Evolutionary conservation across 257 asterid genomes (phyloP).

Genomic region (Solanum gracilifrons): DNA sequence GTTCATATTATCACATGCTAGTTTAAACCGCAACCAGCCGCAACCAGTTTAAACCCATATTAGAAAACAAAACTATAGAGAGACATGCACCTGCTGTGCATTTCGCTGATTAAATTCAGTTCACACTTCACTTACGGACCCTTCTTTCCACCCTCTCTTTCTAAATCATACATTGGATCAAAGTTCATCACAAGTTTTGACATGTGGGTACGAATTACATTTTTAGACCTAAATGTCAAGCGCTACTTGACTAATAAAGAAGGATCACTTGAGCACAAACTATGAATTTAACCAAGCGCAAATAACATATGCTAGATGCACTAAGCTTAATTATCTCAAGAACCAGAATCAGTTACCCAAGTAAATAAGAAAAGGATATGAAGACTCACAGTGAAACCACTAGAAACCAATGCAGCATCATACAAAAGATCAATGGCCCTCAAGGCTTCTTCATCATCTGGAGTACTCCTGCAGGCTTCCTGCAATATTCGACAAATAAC

Average conservation of each 20-base stretch:
- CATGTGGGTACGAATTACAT: not conserved
- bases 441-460: slow-evolving; percentile 87
- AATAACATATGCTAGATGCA: not conserved
- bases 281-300: not conserved
- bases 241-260: not conserved
- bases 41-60: not conserved
- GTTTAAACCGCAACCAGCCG: not conserved
- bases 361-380: not conserved
- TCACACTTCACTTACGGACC: not conserved
- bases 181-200: not conserved
- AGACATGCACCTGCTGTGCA: not conserved
- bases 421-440: slow-evolving; percentile 83
- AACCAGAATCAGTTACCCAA: not conserved
- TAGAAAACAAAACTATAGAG: not conserved
- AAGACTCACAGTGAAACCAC: slow-evolving; percentile 84
- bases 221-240: not conserved
- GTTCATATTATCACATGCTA: not conserved
- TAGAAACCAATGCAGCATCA: slow-evolving; percentile 83
- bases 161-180: not conserved
- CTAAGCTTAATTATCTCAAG: not conserved
- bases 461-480: slow-evolving; percentile 68
- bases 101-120: not conserved
- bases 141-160: not conserved
- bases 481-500: slow-evolving; percentile 14
- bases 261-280: not conserved